Conservation (phyloP, 75 land plant species). For the Gnetum montanum region DNA sequence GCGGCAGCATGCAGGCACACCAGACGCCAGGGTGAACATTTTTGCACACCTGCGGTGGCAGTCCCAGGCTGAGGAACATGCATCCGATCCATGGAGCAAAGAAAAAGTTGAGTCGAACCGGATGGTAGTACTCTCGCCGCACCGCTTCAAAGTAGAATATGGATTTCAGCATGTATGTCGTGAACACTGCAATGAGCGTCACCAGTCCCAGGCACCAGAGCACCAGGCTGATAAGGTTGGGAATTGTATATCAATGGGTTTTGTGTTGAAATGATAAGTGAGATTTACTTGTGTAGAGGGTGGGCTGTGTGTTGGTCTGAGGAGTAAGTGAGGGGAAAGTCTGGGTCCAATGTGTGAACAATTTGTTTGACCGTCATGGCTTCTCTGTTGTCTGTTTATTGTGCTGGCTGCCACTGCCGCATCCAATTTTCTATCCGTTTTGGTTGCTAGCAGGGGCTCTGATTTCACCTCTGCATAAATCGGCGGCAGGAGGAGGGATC, state of each 20-base stretch:
- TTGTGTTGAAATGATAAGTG: too few relatives aligned
- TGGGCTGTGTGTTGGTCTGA: too few relatives aligned
- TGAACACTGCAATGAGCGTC: conserved; percentile 13
- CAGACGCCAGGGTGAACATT: conserved; percentile 34
- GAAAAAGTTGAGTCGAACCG: conserved; percentile 79
- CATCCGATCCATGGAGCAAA: conserved; percentile 76
- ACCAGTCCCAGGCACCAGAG: conserved; percentile 54
- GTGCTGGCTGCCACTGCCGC: too few relatives aligned
- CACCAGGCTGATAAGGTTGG: conserved; percentile 23
- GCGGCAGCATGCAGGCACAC: conserved; percentile 60
- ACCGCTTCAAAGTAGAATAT: conserved; percentile 80
- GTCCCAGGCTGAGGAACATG: conserved; percentile 47
- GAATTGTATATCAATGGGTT: too few relatives aligned
- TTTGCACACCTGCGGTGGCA: conserved; percentile 35
- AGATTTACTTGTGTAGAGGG: too few relatives aligned
- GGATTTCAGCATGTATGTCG: conserved; percentile 40
- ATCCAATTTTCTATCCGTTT: too few relatives aligned
- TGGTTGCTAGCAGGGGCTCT: too few relatives aligned
- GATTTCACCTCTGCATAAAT: too few relatives aligned
- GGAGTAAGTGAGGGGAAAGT: conserved; percentile 44
- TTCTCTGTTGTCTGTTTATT: too few relatives aligned
- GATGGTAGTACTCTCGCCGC: conserved; percentile 67
- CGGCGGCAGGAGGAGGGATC: too few relatives aligned
- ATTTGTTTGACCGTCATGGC: too few relatives aligned
- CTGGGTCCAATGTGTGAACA: too few relatives aligned